Percentiles rank a stretch among this genome's conserved stretches.
Evolutionary conservation across 345 rosid species (phyloP).

Genomic region (Alliaria petiolata): DNA sequence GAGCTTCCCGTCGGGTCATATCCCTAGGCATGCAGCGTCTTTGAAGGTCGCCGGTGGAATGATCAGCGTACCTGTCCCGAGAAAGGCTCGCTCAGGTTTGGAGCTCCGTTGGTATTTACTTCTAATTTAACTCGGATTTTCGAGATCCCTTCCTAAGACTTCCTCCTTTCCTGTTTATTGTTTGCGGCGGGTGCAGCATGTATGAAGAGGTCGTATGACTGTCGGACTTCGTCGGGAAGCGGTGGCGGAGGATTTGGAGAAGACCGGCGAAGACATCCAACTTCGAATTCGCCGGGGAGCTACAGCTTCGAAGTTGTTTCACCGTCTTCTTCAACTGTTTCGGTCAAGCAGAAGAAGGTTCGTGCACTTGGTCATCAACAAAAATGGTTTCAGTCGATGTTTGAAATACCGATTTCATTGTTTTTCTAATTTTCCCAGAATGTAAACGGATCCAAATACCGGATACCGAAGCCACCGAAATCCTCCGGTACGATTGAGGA

Average conservation of each 20-base stretch:
- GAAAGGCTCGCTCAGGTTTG: conserved; percentile 64
- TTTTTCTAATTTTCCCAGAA: conserved; percentile 16
- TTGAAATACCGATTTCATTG: background rate
- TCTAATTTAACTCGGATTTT: background rate
- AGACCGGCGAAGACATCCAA: conserved; percentile 34
- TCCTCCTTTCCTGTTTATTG: background rate
- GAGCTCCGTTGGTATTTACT: background rate
- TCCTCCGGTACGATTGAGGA: conserved; percentile 40
- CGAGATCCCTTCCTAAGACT: background rate
- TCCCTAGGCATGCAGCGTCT: conserved; percentile 15
- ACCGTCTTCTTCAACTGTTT: conserved; percentile 43
- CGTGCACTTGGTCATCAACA: background rate
- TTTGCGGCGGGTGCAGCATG: conserved; percentile 36
- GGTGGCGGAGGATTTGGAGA: conserved; percentile 41
- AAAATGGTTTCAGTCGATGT: background rate
- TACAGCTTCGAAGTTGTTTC: conserved; percentile 37
- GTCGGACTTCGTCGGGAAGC: conserved; percentile 41
- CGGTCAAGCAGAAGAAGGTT: conserved; percentile 49
- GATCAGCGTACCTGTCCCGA: conserved; percentile 53
- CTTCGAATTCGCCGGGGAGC: conserved; percentile 46
- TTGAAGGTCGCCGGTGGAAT: conserved; percentile 39
- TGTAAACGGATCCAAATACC: conserved; percentile 36
- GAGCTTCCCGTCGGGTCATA: conserved; percentile 20
- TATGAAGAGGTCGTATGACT: conserved; percentile 53
- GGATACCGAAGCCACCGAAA: conserved; percentile 37